A percentile compares a stretch with the other conserved stretches of the same genome.
Evolutionary conservation across 2,329 filamentous ascomycete species (phyloP).

Genomic region (Trichoderma asperellum): DNA sequence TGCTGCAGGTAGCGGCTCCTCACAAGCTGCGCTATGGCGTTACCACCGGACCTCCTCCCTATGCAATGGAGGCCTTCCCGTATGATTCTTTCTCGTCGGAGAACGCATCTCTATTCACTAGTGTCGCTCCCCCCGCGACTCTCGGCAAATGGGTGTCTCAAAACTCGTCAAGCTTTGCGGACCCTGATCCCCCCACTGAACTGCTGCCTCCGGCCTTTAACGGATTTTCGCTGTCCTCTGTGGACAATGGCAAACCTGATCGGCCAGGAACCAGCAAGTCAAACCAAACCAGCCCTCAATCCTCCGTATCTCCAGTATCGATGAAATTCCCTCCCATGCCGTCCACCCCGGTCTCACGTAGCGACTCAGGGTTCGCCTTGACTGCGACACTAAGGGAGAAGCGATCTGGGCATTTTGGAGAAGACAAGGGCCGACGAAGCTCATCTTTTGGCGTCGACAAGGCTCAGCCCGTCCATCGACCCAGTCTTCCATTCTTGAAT

Average conservation of each 20-base stretch:
- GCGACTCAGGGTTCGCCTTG: slow-evolving; percentile 87
- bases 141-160: slow-evolving; percentile 86
- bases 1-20: slow-evolving; percentile 87
- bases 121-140: slow-evolving; percentile 69
- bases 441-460: slow-evolving; percentile 88
- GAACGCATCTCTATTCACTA: slow-evolving; percentile 76
- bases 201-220: slow-evolving; percentile 79
- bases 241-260: slow-evolving; percentile 68
- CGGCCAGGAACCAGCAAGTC: slow-evolving; percentile 77
- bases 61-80: slow-evolving; percentile 90
- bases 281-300: slow-evolving; percentile 63
- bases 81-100: slow-evolving; percentile 90
- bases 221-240: slow-evolving; percentile 78
- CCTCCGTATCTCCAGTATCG: slow-evolving; percentile 75
- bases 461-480: slow-evolving; percentile 65
- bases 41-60: slow-evolving; percentile 83
- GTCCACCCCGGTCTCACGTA: slow-evolving; percentile 79
- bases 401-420: slow-evolving; percentile 86
- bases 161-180: slow-evolving; percentile 85
- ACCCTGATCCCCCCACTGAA: slow-evolving; percentile 57
- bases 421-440: slow-evolving; percentile 79
- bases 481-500: slow-evolving; percentile 74
- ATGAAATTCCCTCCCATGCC: slow-evolving; percentile 76
- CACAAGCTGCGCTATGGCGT: slow-evolving; percentile 88
- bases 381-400: slow-evolving; percentile 89